These are phyloP conservation scores for Lepraria neglecta DNA, from an alignment of 495 filamentous ascomycete species.

Conservation along the genomic window DNA sequence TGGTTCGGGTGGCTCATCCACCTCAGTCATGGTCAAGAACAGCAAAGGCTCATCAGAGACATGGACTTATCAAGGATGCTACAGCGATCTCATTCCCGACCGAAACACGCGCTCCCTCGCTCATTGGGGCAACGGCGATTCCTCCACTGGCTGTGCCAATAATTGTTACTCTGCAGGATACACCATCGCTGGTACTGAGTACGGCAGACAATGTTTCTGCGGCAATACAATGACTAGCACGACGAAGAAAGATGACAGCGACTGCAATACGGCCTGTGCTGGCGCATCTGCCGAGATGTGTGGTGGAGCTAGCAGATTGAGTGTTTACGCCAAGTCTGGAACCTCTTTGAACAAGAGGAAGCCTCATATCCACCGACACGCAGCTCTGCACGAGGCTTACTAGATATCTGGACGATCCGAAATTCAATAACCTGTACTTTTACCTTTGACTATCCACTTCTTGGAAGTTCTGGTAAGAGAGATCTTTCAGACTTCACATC, in stretches of 20 bases:
- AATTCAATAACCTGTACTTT: too few species aligned
- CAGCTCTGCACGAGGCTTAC: background rate
- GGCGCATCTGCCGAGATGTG: constrained; percentile 20
- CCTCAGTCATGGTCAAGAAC: constrained; percentile 17
- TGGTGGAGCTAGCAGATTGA: constrained; percentile 21
- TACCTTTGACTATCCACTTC: background rate
- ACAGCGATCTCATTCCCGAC: constrained; percentile 17
- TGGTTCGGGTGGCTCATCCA: background rate
- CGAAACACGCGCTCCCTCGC: constrained; percentile 20
- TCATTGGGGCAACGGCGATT: constrained; percentile 16
- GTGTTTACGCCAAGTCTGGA: constrained; percentile 20
- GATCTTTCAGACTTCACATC: background rate
- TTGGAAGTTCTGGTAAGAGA: background rate
- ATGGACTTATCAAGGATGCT: constrained; percentile 22
- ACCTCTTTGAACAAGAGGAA: constrained; percentile 14
- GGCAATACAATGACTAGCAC: constrained; percentile 21
- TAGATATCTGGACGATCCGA: background rate
- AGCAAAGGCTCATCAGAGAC: constrained; percentile 9
- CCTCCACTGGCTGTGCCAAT: constrained; percentile 20
- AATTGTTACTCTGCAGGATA: constrained; percentile 21
- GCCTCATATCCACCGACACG: constrained; percentile 9
- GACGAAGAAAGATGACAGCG: constrained; percentile 9
- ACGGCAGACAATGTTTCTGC: constrained; percentile 29
- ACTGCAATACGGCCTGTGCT: constrained; percentile 22
- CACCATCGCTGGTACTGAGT: constrained; percentile 25